Evolutionary conservation across 1,284 basidiomycete genomes (phyloP).

Genomic region (Trametes hirsuta): DNA sequence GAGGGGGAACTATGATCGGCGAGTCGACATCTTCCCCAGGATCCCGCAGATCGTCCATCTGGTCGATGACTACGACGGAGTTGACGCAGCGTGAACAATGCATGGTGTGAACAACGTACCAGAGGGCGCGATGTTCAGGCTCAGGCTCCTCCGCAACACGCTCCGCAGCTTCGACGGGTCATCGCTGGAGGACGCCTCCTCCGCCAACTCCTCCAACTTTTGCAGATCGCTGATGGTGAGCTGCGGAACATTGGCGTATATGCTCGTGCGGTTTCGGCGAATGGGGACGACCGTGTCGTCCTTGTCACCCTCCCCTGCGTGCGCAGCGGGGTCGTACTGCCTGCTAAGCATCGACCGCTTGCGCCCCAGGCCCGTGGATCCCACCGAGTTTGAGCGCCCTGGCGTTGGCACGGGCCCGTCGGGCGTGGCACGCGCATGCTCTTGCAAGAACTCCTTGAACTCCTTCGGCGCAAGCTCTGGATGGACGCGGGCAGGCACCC

Average conservation of each 20-base stretch:
- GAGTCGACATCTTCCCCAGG: slow-evolving; percentile 81
- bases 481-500: slow-evolving; percentile 96
- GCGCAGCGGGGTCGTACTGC: slow-evolving; percentile 79
- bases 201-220: slow-evolving; percentile 89
- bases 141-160: slow-evolving; percentile 86
- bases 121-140: slow-evolving; percentile 83
- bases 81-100: slow-evolving; percentile 16
- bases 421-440: slow-evolving; percentile 75
- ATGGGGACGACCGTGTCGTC: slow-evolving; percentile 70
- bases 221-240: slow-evolving; percentile 93
- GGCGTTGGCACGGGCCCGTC: slow-evolving; percentile 46
- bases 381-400: slow-evolving; percentile 41
- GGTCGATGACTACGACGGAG: slow-evolving; percentile 55
- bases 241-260: slow-evolving; percentile 67
- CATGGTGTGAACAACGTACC: slow-evolving; percentile 55
- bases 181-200: slow-evolving; percentile 82
- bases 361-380: slow-evolving; percentile 61
- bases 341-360: slow-evolving; percentile 90
- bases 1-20: slow-evolving; percentile 88
- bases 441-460: slow-evolving; percentile 93
- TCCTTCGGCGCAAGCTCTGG: slow-evolving; percentile 97
- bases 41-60: slow-evolving; percentile 67
- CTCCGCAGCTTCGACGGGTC: slow-evolving; percentile 85
- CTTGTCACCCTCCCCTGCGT: slow-evolving; percentile 71
- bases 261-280: slow-evolving; percentile 65